A percentile compares a stretch with the other conserved stretches of the same genome.
These are phyloP conservation scores for Stagonosporopsis rhizophila DNA, from an alignment of 2,329 filamentous ascomycete genomes.

Conservation along the genomic window DNA sequence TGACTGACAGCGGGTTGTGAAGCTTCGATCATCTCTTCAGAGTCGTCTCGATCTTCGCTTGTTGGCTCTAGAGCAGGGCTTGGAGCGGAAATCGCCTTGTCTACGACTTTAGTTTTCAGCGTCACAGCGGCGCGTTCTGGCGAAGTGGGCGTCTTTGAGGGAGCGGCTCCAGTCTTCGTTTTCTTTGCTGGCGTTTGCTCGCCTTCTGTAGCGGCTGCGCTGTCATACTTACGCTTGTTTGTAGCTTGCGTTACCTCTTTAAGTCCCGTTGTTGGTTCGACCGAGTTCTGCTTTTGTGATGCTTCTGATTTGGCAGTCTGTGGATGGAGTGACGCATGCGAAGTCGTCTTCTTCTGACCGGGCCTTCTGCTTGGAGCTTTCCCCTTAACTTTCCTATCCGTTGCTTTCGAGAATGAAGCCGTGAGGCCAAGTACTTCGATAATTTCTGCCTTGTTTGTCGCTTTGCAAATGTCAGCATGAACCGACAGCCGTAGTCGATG, in stretches of 20 bases:
- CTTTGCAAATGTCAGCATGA: background rate
- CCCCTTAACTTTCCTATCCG: background rate
- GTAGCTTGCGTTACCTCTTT: background rate
- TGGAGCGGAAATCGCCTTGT: background rate
- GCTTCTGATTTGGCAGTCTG: background rate
- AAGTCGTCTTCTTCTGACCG: background rate
- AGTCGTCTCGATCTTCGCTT: background rate
- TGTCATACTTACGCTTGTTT: conserved; percentile 17
- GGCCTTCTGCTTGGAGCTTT: background rate
- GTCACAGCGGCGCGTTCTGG: background rate
- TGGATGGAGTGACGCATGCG: background rate
- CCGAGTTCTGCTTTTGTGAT: background rate
- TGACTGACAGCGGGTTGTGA: background rate
- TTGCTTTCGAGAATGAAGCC: background rate
- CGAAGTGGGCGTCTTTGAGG: background rate
- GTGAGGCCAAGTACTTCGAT: conserved; percentile 5
- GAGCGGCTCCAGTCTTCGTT: background rate
- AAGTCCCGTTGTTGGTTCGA: background rate
- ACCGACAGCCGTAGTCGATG: no score
- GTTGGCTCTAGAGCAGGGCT: background rate
- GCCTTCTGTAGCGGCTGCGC: background rate
- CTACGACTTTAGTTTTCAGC: background rate
- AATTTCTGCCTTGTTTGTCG: conserved; percentile 1
- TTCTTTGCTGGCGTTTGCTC: conserved; percentile 20
- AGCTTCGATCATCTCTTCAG: background rate